A percentile compares a stretch with the other conserved stretches of the same genome.
Conservation (phyloP, 306 rosid species). For the Vachellia collinsii region DNA sequence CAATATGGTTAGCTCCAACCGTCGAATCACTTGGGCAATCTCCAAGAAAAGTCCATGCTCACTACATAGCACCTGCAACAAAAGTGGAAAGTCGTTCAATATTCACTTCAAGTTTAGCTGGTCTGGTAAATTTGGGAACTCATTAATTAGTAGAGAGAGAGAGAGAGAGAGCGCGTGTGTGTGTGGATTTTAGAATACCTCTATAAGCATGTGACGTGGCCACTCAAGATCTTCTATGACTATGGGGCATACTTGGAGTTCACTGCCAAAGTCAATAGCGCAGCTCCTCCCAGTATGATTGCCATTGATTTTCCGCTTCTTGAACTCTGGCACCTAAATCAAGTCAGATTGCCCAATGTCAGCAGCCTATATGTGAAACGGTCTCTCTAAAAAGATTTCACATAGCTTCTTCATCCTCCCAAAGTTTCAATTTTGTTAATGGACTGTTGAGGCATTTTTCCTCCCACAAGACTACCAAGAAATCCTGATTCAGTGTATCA, state of each 20-base stretch:
- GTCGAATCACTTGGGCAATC: slow-evolving; percentile 71
- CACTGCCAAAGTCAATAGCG: slow-evolving; percentile 66
- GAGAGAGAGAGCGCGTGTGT: neutral
- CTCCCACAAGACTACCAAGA: neutral
- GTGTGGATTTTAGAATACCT: slow-evolving; percentile 45
- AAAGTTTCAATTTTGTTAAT: neutral
- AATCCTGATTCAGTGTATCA: neutral
- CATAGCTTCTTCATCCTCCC: neutral
- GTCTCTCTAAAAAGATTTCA: neutral
- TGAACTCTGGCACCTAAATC: slow-evolving; percentile 51
- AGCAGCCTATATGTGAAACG: slow-evolving; percentile 23
- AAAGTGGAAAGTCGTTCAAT: slow-evolving; percentile 13
- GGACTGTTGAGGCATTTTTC: neutral
- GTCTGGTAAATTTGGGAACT: neutral
- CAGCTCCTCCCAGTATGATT: slow-evolving; percentile 65
- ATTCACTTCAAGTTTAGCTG: neutral
- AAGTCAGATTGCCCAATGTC: slow-evolving; percentile 28
- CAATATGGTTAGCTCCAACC: slow-evolving; percentile 65
- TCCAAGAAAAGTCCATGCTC: slow-evolving; percentile 81
- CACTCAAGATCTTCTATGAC: slow-evolving; percentile 82
- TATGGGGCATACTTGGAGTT: slow-evolving; percentile 64
- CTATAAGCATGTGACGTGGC: slow-evolving; percentile 77
- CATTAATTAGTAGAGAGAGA: neutral
- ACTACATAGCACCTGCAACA: slow-evolving; percentile 56
- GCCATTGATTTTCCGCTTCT: slow-evolving; percentile 37